These are phyloP conservation scores for Suillus luteus DNA, from an alignment of 768 basidiomycete species.

Conservation along the genomic window DNA sequence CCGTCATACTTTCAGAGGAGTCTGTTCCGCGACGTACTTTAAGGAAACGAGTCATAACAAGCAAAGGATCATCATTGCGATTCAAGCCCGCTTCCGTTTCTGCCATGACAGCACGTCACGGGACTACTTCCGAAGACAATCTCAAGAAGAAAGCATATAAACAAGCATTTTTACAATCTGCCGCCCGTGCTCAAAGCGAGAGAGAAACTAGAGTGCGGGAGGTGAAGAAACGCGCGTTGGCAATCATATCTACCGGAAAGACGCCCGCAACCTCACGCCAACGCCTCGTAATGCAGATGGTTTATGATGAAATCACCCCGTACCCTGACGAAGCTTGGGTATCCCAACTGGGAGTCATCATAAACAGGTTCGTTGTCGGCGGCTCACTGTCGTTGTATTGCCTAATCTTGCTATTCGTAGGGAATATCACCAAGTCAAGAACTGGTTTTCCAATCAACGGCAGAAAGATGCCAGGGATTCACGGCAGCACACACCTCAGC, in stretches of 20 bases:
- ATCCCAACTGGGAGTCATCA: conserved; percentile 56
- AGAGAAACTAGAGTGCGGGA: conserved; percentile 34
- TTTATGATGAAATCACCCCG: conserved; percentile 66
- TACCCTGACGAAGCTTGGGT: conserved; percentile 66
- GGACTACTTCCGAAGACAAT: conserved; percentile 28
- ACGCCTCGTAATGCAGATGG: conserved; percentile 59
- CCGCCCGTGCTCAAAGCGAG: conserved; percentile 29
- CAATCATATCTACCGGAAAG: conserved; percentile 38
- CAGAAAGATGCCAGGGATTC: conserved; percentile 46
- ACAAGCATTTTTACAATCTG: conserved; percentile 21
- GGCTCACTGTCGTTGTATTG: background rate
- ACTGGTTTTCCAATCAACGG: conserved; percentile 69
- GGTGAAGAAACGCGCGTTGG: conserved; percentile 33
- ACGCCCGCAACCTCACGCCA: conserved; percentile 58
- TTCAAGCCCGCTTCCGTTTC: conserved; percentile 27
- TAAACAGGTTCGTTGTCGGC: conserved; percentile 45
- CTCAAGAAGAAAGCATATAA: conserved; percentile 31
- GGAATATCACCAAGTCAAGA: conserved; percentile 62
- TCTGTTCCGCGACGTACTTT: conserved; percentile 28
- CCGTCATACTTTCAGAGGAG: conserved; percentile 26
- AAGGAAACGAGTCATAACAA: conserved; percentile 22
- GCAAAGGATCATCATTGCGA: conserved; percentile 30
- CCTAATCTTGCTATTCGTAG: conserved; percentile 31
- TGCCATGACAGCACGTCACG: conserved; percentile 28
- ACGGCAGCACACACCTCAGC: conserved; percentile 35